Conservation (phyloP, 176 grass and related monocot species). For the Aegilops umbellulata region DNA sequence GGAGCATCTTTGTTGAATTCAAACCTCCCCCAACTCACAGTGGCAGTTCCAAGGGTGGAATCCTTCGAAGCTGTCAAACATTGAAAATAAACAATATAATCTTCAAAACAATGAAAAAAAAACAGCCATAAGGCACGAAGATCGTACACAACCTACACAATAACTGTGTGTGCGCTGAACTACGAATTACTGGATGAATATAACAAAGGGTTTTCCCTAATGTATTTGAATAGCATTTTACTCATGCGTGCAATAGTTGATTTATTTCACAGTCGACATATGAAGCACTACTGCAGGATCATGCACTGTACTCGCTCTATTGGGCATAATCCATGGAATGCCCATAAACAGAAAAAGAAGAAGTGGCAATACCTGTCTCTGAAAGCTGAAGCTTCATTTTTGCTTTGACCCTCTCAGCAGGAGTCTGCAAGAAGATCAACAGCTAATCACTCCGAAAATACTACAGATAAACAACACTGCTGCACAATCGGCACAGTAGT, state of each 20-base stretch:
- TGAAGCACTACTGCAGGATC: not conserved
- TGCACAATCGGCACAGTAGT: not conserved
- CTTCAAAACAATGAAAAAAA: slow-evolving; percentile 7
- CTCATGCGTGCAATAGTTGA: not conserved
- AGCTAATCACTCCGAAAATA: not conserved
- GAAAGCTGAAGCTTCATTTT: slow-evolving; percentile 98
- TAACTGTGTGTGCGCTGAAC: not conserved
- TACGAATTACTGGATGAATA: not conserved
- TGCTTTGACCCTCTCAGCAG: slow-evolving; percentile 88
- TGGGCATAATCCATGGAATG: too few relatives aligned
- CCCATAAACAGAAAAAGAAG: not conserved
- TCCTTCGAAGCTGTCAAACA: slow-evolving; percentile 74
- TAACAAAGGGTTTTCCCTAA: not conserved
- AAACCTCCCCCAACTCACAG: slow-evolving; percentile 82
- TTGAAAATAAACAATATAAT: not conserved
- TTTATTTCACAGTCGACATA: not conserved
- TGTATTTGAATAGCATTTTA: slow-evolving; percentile 8
- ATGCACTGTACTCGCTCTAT: not conserved
- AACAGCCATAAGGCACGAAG: not conserved
- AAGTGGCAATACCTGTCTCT: slow-evolving; percentile 51
- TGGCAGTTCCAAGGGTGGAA: slow-evolving; percentile 53
- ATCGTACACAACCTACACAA: not conserved
- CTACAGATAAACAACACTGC: not conserved
- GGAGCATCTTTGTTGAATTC: slow-evolving; percentile 92
- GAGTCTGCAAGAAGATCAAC: slow-evolving; percentile 58